phyloP scores from a whole-genome alignment of 2,329 filamentous ascomycete genomes.

The Trichoderma koningiopsis region DNA sequence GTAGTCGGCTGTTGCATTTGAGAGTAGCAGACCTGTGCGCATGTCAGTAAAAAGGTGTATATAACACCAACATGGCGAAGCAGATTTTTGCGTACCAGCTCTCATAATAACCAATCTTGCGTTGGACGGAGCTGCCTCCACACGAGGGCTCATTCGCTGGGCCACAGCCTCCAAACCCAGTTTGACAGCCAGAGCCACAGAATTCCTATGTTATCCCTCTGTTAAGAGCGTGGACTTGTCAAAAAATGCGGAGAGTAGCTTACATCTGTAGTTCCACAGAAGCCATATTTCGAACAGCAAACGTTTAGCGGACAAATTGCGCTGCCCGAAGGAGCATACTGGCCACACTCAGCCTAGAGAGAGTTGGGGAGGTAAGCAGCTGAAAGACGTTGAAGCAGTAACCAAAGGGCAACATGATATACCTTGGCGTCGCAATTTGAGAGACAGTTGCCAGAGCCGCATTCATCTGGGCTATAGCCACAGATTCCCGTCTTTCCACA shows the following conservation, averaged over 20 bases:
- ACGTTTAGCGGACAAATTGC: slow-evolving; percentile 29
- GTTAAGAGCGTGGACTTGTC: not conserved
- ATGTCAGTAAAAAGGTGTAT: not conserved
- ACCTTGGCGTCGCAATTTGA: slow-evolving; percentile 36
- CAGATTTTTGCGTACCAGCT: not conserved
- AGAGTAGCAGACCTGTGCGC: slow-evolving; percentile 35
- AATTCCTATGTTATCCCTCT: not conserved
- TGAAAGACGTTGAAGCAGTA: slow-evolving; percentile 26
- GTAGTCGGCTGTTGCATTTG: slow-evolving; percentile 30
- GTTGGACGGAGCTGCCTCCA: not conserved
- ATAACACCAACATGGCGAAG: not conserved
- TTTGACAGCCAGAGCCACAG: not conserved
- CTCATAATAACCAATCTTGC: not conserved
- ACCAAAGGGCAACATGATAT: slow-evolving; percentile 35
- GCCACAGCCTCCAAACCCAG: not conserved
- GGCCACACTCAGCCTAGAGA: slow-evolving; percentile 30
- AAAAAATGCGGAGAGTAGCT: not conserved
- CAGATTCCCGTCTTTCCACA: slow-evolving; percentile 24
- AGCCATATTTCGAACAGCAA: not conserved
- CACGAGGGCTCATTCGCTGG: not conserved
- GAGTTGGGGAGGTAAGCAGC: slow-evolving; percentile 26
- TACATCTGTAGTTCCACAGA: not conserved
- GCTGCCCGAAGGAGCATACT: slow-evolving; percentile 19
- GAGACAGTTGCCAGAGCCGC: slow-evolving; percentile 31
- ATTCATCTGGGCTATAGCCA: slow-evolving; percentile 34